These are phyloP conservation scores for Neurospora sp. DNA, from an alignment of 495 filamentous ascomycete species.

Conservation along the genomic window DNA sequence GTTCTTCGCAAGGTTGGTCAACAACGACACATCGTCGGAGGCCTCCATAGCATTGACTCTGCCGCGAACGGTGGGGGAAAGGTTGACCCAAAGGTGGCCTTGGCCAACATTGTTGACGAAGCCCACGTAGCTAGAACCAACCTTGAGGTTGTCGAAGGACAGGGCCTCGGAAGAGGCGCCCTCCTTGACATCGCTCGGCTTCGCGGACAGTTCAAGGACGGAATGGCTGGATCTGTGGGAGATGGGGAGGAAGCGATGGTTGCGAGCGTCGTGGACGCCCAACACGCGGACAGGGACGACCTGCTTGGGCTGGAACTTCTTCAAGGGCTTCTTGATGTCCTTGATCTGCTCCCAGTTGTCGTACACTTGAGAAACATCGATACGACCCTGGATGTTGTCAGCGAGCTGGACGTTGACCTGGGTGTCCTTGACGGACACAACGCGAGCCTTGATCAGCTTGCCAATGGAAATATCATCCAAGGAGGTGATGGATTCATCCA, in stretches of 20 bases:
- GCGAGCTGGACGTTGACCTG: slow-evolving; percentile 87
- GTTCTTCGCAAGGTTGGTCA: slow-evolving; percentile 65
- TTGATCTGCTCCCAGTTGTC: slow-evolving; percentile 79
- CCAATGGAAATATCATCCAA: slow-evolving; percentile 65
- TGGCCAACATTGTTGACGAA: slow-evolving; percentile 83
- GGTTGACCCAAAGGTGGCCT: slow-evolving; percentile 74
- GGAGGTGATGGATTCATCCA: slow-evolving; percentile 55
- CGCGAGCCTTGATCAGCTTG: slow-evolving; percentile 64
- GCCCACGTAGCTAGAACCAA: slow-evolving; percentile 59
- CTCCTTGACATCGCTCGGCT: slow-evolving; percentile 52
- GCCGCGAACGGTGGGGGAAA: slow-evolving; percentile 85
- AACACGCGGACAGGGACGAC: slow-evolving; percentile 65
- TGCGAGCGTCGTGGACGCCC: slow-evolving; percentile 81
- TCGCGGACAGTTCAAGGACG: slow-evolving; percentile 84
- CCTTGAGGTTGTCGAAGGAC: slow-evolving; percentile 61
- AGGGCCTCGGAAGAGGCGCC: slow-evolving; percentile 38
- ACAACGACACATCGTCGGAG: slow-evolving; percentile 68
- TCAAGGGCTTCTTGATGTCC: slow-evolving; percentile 68
- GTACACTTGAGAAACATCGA: slow-evolving; percentile 83
- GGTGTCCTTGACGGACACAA: slow-evolving; percentile 72
- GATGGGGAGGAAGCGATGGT: slow-evolving; percentile 86
- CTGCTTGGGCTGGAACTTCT: slow-evolving; percentile 59
- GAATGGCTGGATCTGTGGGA: slow-evolving; percentile 70
- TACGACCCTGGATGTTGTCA: slow-evolving; percentile 81
- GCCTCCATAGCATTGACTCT: slow-evolving; percentile 71